Evolutionary conservation across 2,329 filamentous ascomycete genomes (phyloP), one percentile per base, ranked within the genome.

Genomic region (Trichoderma citrinoviride): DNA sequence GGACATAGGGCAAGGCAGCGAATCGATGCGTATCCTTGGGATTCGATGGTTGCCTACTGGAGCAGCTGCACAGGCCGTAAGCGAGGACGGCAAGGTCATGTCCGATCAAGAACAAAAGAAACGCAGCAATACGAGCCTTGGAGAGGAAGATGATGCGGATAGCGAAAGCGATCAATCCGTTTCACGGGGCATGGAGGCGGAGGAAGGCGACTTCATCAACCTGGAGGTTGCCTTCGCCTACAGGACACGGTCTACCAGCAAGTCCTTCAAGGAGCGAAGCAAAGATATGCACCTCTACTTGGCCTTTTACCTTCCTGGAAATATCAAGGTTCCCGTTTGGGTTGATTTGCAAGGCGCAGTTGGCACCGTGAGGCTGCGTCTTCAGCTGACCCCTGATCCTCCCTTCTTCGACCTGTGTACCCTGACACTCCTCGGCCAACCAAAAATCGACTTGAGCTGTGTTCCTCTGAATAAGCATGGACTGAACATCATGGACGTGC

Each of bases 191-290:
- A 89, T 91, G 87, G 87, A 90, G 70, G 89, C 88, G 2, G 90
- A 92, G 74, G 88, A 92, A 72, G 90, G 90, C 12, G 89, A 92
- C 68, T 92, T 92, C 70, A 83, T 92, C 73, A 93, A 93, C 71
- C 77, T 93, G 60, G 90, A 93, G 72, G 79, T 92, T 17, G 89
- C 88, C 0, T 89, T 93, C 70, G 87, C 90, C 1, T 93, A 93
- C 74, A 82, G 88, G 41, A 85, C 87, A 10, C 82, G 87, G 33
- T 84, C 85, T 0, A 84, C 83, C 8, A 82, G 83, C 33, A 86
- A 85, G 67, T 85, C 83, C 2, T 79, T 91, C 56, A 88, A 89
- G 67, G 83, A 87, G 17, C 89, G 90, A 71, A 90, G 91, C 70
- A 90, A 90, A 66, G 73, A 79, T 43, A 78, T 80, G 37, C 90